A percentile compares a stretch with the other conserved stretches of the same genome.
Conservation (phyloP, 805 yeast genomes). For the Suhomyces sp. region DNA sequence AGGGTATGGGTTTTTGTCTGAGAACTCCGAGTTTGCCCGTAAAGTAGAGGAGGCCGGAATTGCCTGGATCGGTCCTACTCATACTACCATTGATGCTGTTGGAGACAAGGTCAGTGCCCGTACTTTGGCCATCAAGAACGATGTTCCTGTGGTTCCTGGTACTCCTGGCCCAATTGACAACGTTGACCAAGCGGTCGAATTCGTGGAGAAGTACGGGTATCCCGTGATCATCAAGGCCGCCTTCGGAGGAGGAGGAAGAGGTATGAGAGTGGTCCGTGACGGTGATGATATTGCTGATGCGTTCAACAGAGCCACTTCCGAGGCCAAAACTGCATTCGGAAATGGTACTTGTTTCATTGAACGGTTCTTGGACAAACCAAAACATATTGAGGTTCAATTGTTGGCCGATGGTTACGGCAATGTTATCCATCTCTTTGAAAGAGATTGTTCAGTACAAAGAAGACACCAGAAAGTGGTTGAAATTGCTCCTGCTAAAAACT, state of each 20-base stretch:
- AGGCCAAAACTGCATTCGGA: slow-evolving; percentile 95
- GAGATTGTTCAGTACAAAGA: slow-evolving; percentile 99
- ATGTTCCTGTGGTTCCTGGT: slow-evolving; percentile 96
- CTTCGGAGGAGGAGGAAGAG: slow-evolving; percentile 99
- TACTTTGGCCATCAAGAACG: slow-evolving; percentile 72
- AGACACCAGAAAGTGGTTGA: slow-evolving; percentile 99
- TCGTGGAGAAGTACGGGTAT: slow-evolving; percentile 82
- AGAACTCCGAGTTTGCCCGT: slow-evolving; percentile 89
- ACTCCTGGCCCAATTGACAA: slow-evolving; percentile 93
- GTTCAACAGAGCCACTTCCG: slow-evolving; percentile 88
- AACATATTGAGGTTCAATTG: slow-evolving; percentile 96
- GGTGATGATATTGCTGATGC: slow-evolving; percentile 93
- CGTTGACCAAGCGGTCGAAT: slow-evolving; percentile 72
- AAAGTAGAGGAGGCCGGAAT: slow-evolving; percentile 90
- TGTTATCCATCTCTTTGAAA: slow-evolving; percentile 91
- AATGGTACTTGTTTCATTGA: slow-evolving; percentile 98
- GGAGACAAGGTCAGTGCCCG: slow-evolving; percentile 98
- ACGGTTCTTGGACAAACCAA: slow-evolving; percentile 91
- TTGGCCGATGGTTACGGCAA: slow-evolving; percentile 93
- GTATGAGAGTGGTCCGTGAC: slow-evolving; percentile 98
- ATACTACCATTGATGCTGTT: slow-evolving; percentile 83
- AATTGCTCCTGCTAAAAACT: slow-evolving; percentile 94
- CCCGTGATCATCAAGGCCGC: slow-evolving; percentile 99
- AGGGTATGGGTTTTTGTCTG: slow-evolving; percentile 68
- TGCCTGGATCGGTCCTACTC: slow-evolving; percentile 94